A percentile compares a stretch with the other conserved stretches of the same genome.
Evolutionary conservation across 164 flowering plant species (phyloP).

Genomic region (Vitis vinifera): DNA sequence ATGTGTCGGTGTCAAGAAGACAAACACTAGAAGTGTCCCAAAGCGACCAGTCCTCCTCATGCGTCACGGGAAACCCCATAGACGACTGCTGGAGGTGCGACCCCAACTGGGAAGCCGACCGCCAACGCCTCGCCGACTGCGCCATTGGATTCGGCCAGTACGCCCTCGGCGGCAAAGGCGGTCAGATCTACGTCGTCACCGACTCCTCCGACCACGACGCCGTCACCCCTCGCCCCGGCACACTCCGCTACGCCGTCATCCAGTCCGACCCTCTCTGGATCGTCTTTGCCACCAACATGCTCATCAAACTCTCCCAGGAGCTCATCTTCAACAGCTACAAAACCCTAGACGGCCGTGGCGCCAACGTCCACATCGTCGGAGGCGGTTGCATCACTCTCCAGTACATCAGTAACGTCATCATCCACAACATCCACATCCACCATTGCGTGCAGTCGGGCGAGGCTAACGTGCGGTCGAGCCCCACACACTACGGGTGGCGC

Average conservation of each 20-base stretch:
- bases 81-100: constrained; percentile 85
- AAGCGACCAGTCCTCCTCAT: constrained; percentile 26
- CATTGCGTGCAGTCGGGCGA: constrained; percentile 54
- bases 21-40: constrained; percentile 21
- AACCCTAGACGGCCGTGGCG: constrained; percentile 71
- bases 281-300: constrained; percentile 60
- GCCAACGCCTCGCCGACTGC: constrained; percentile 69
- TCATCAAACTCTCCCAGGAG: constrained; percentile 56
- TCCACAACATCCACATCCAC: constrained; percentile 68
- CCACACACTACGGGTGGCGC: constrained; percentile 59
- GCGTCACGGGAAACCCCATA: constrained; percentile 69
- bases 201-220: constrained; percentile 67
- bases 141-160: constrained; percentile 71
- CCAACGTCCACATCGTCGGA: constrained; percentile 64
- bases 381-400: constrained; percentile 76
- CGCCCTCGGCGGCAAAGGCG: constrained; percentile 67
- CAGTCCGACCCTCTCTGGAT: constrained; percentile 69
- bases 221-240: constrained; percentile 62
- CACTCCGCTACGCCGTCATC: constrained; percentile 66
- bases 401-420: constrained; percentile 54
- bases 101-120: constrained; percentile 59
- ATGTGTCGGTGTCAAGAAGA: constrained; percentile 54
- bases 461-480: constrained; percentile 64
- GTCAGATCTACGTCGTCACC: constrained; percentile 59
- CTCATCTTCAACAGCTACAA: constrained; percentile 68